Conservation (phyloP, 257 asterid genomes). For the Galeopsis tetrahit region DNA sequence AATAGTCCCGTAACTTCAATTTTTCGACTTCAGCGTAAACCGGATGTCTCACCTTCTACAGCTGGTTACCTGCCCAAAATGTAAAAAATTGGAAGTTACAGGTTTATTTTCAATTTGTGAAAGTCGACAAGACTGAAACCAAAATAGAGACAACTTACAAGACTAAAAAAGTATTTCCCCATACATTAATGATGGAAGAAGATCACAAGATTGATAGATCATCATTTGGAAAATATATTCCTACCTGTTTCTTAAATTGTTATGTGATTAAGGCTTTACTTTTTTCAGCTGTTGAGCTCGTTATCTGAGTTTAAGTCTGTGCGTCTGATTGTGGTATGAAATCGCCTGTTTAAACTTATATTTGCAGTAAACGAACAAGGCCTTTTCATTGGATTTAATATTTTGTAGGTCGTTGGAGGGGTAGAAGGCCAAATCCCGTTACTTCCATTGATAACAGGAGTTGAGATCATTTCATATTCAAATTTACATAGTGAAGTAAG, state of each 20-base stretch:
- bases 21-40: no score
- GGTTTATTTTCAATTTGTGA: no score
- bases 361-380: neutral
- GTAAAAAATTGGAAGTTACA: no score
- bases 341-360: neutral
- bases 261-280: neutral
- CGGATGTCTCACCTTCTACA: no score
- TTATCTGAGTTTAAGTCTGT: conserved; percentile 70
- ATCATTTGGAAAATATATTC: conserved; percentile 2
- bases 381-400: conserved; percentile 6
- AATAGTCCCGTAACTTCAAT: no score
- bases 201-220: neutral
- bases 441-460: conserved; percentile 58
- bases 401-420: conserved; percentile 75
- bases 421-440: conserved; percentile 63
- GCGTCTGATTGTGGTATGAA: conserved; percentile 69
- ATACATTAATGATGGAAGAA: neutral
- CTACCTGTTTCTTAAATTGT: neutral
- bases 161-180: no score
- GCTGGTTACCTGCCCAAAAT: no score
- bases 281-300: conserved; percentile 66
- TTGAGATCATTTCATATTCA: conserved; percentile 59
- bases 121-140: no score
- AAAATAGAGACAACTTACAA: no score
- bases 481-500: conserved; percentile 39